Evolutionary conservation across 441 rosid species (phyloP).

Genomic region (Raphanus hybrid): DNA sequence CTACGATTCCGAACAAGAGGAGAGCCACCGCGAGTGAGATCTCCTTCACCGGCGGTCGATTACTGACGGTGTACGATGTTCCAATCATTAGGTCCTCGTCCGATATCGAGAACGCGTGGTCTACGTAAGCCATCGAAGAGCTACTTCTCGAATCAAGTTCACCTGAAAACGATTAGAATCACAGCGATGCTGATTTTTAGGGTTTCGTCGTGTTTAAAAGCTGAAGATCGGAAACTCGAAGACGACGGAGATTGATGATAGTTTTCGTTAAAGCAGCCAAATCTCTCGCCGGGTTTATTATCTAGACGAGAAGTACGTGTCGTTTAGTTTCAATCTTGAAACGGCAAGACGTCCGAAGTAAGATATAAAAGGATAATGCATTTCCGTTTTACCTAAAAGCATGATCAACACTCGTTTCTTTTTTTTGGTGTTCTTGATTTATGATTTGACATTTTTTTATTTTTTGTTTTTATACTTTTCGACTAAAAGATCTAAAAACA

Average conservation of each 20-base stretch:
- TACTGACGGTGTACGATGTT: constrained; percentile 61
- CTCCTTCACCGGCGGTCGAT: constrained; percentile 90
- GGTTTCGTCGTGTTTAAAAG: constrained; percentile 5
- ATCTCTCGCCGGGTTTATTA: constrained; percentile 16
- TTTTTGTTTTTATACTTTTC: too few species aligned
- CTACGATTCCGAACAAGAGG: constrained; percentile 74
- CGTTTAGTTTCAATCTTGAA: not conserved
- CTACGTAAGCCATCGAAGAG: constrained; percentile 78
- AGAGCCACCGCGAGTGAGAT: constrained; percentile 84
- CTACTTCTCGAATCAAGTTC: not conserved
- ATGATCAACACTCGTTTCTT: too few species aligned
- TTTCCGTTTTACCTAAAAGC: too few species aligned
- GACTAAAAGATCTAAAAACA: too few species aligned
- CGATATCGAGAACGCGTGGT: constrained; percentile 87
- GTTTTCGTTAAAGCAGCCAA: constrained; percentile 6
- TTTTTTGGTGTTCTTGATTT: too few species aligned
- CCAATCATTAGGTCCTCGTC: constrained; percentile 90
- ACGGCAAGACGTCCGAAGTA: constrained; percentile 20
- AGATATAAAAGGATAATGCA: too few species aligned
- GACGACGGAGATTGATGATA: constrained; percentile 10
- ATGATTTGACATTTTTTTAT: too few species aligned
- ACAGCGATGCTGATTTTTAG: not conserved
- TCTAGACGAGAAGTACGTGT: not conserved
- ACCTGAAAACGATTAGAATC: constrained; percentile 6
- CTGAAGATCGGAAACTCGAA: constrained; percentile 21